Percentiles rank a stretch among this genome's conserved stretches.
Evolutionary conservation across 2,329 filamentous ascomycete species (phyloP).

Genomic region (Colletotrichum graminicola): DNA sequence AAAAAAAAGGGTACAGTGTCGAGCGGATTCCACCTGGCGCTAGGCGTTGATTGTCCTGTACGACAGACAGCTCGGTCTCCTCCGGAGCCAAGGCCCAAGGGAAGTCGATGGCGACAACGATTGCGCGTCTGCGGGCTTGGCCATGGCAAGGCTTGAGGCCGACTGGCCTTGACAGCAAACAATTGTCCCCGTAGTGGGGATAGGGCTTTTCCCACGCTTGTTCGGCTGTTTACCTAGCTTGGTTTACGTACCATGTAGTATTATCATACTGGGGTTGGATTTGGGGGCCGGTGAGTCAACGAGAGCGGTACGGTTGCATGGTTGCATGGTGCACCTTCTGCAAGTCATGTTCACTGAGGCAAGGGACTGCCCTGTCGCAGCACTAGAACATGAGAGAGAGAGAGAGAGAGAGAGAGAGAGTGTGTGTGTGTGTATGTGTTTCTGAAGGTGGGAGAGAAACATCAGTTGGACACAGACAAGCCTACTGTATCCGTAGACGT

Average conservation of each 20-base stretch:
- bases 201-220: background rate
- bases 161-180: constrained; percentile 22
- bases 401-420: background rate
- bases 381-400: background rate
- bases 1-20: background rate
- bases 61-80: constrained; percentile 31
- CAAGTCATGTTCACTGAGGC: constrained; percentile 11
- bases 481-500: background rate
- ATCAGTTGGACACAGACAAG: constrained; percentile 14
- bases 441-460: background rate
- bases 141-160: constrained; percentile 28
- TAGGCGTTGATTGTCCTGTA: constrained; percentile 28
- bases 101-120: constrained; percentile 38
- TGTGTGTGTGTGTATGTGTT: too few species aligned
- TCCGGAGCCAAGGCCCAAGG: constrained; percentile 35
- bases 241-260: background rate
- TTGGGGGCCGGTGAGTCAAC: constrained; percentile 14
- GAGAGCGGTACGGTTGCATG: background rate
- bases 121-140: constrained; percentile 43
- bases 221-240: background rate
- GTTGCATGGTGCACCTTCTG: background rate
- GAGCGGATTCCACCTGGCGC: constrained; percentile 16
- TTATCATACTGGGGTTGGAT: background rate
- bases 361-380: background rate
- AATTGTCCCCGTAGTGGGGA: constrained; percentile 2